phyloP scores from a whole-genome alignment of 257 asterid species.

The Fraxinus americana region DNA sequence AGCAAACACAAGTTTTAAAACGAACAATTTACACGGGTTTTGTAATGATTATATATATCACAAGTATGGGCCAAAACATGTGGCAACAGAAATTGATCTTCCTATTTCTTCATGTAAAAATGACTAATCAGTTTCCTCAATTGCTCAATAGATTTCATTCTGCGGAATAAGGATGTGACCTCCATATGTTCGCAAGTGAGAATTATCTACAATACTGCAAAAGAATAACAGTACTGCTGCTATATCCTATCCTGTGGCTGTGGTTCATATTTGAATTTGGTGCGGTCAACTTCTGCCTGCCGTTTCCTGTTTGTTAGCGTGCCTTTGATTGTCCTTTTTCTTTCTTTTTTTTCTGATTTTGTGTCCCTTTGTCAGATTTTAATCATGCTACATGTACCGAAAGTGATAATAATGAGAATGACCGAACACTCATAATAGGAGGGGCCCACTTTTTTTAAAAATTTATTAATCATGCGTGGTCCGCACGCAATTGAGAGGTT shows the following conservation, averaged over 20 bases:
- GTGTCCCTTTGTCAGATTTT: no score
- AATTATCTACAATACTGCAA: not conserved
- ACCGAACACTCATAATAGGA: no score
- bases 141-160: not conserved
- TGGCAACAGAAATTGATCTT: not conserved
- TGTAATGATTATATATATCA: not conserved
- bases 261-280: no score
- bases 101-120: not conserved
- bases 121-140: not conserved
- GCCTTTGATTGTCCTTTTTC: no score
- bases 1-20: not conserved
- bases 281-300: no score
- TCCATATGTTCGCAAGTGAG: constrained; percentile 12
- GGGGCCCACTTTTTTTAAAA: no score
- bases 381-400: no score
- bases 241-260: constrained; percentile 5
- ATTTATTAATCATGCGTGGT: no score
- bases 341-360: no score
- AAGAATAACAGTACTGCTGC: constrained; percentile 33
- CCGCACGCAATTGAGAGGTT: no score
- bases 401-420: no score
- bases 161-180: constrained; percentile 17
- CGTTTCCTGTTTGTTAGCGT: no score
- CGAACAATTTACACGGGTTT: not conserved
- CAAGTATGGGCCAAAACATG: not conserved